Evolutionary conservation across 805 yeast species (phyloP).

Genomic region (Cyberlindnera misumaiensis): DNA sequence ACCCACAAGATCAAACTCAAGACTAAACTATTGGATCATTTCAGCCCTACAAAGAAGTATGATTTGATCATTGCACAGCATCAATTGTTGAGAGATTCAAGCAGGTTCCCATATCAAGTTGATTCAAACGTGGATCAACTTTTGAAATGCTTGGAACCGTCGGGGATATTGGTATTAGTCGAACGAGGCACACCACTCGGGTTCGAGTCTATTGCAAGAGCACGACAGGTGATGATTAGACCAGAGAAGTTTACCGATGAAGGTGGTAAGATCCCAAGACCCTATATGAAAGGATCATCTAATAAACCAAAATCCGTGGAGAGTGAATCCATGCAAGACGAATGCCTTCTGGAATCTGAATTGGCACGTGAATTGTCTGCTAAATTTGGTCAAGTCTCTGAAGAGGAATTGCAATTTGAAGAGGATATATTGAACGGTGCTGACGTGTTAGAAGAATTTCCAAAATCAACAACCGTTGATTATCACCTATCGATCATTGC

Average conservation of each 20-base stretch:
- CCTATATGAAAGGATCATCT: conserved; percentile 49
- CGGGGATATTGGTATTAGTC: conserved; percentile 70
- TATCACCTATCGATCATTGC: conserved; percentile 66
- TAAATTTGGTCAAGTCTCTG: conserved; percentile 36
- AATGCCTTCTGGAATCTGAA: conserved; percentile 2
- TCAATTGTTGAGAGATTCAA: conserved; percentile 56
- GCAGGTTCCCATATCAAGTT: conserved; percentile 62
- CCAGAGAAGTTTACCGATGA: conserved; percentile 61
- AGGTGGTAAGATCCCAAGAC: conserved; percentile 60
- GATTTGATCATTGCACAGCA: conserved; percentile 82
- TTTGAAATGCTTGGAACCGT: conserved; percentile 59
- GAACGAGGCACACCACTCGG: conserved; percentile 92
- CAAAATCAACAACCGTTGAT: conserved; percentile 4
- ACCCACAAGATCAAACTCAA: conserved; percentile 46
- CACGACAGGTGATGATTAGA: conserved; percentile 83
- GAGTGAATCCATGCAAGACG: conserved; percentile 19
- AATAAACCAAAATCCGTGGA: conserved; percentile 20
- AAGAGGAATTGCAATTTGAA: conserved; percentile 42
- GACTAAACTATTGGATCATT: conserved; percentile 48
- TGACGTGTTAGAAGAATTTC: conserved; percentile 6
- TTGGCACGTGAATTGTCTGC: conserved; percentile 29
- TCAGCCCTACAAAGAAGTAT: conserved; percentile 45
- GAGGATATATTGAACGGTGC: conserved; percentile 27
- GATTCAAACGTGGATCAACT: conserved; percentile 59
- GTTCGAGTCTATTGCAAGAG: conserved; percentile 81